phyloP scores from a whole-genome alignment of 176 grass and related monocot species.

The Ananas comosus region DNA sequence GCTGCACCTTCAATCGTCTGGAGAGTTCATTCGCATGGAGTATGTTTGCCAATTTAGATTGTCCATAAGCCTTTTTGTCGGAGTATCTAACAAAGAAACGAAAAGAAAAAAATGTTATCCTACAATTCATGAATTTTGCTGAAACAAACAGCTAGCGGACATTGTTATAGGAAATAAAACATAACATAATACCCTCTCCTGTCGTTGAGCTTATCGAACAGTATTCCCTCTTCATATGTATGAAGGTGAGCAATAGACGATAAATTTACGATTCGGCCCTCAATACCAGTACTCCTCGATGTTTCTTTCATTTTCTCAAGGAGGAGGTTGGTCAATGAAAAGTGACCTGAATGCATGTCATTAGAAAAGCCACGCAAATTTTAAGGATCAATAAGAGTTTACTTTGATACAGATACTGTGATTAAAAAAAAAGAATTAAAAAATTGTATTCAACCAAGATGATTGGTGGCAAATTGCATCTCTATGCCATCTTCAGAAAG shows the following conservation, averaged over 20 bases:
- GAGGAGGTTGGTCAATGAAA: constrained; percentile 85
- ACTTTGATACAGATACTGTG: neutral
- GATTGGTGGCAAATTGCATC: constrained; percentile 89
- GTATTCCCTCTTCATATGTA: constrained; percentile 70
- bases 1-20: constrained; percentile 54
- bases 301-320: constrained; percentile 81
- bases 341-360: constrained; percentile 58
- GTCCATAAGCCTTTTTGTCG: constrained; percentile 84
- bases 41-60: constrained; percentile 93
- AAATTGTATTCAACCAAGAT: constrained; percentile 48
- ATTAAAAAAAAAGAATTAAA: constrained; percentile 3
- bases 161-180: neutral
- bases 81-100: constrained; percentile 51
- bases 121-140: constrained; percentile 7
- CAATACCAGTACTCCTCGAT: constrained; percentile 49
- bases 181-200: constrained; percentile 34
- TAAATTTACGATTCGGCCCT: constrained; percentile 86
- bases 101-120: constrained; percentile 18
- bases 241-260: constrained; percentile 74
- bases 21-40: constrained; percentile 83
- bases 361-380: neutral
- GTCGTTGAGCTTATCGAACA: constrained; percentile 60
- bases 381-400: neutral
- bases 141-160: neutral
- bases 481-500: constrained; percentile 86